These are phyloP conservation scores for Chenopodium album DNA, from an alignment of 148 eudicot species.

Conservation along the genomic window DNA sequence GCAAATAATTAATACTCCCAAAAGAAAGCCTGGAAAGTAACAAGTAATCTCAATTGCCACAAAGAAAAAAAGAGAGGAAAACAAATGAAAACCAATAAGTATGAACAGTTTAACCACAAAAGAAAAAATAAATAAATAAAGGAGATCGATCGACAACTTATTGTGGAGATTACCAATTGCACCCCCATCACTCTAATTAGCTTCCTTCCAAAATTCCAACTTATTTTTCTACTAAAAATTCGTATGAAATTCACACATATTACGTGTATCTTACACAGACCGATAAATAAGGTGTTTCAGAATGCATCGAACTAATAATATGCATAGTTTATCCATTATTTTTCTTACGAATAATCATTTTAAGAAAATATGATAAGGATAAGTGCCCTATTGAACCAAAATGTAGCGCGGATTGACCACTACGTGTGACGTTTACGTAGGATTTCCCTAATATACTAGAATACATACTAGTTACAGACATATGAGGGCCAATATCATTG, in stretches of 20 bases:
- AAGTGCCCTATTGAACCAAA: no score
- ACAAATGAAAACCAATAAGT: conserved; percentile 13
- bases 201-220: neutral
- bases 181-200: conserved; percentile 14
- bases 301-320: no score
- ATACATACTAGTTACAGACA: conserved; percentile 18
- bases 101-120: conserved; percentile 9
- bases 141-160: neutral
- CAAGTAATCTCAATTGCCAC: conserved; percentile 31
- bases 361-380: no score
- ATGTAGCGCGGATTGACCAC: neutral
- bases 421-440: neutral
- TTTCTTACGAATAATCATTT: no score
- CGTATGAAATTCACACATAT: no score
- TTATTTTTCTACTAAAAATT: no score
- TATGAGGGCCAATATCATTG: conserved; percentile 17
- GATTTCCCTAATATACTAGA: neutral
- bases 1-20: conserved; percentile 21
- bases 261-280: no score
- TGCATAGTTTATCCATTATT: no score
- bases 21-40: conserved; percentile 31
- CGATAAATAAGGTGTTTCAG: no score
- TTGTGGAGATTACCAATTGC: conserved; percentile 11
- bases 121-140: neutral
- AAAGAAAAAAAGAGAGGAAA: conserved; percentile 7